Base-by-base conservation (phyloP, 2,329 filamentous ascomycete species). In the Septoria linicola region DNA sequence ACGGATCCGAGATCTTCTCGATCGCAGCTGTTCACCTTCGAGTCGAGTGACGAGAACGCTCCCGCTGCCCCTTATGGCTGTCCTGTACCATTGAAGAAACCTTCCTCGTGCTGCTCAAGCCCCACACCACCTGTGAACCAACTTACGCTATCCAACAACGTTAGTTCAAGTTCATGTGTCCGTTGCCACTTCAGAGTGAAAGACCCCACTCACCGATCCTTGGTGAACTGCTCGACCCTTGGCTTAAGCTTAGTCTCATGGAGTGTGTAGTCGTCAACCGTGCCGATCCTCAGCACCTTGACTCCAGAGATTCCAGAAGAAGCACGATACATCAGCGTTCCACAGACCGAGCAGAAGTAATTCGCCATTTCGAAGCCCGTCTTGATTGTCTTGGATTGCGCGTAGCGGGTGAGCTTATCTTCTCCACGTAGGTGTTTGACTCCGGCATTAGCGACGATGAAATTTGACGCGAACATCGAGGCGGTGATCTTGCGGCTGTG, bases 391-490 rank as follows among this genome's bases (percentile, higher is more conserved):
- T 68, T 62, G 2, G 59, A 60, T 58, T 82, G 76, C 3, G 61
- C 57, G 51, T 68, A 83, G 1, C 61, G 56, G 14, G 64, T 78
- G 10, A 84, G 70, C 20, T 74, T 76, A 0, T 79, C 75, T 3
- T 68, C 66, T 6, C 81, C 81, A 8, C 80, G 77, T 0, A 79
- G 8, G 58, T 81, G 75, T 40, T 63, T 72, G 0, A 82, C 58
- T 50, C 75, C 51, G 0, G 63, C 60, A 61, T 80, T 72, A 8
- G 61, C 55, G 34, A 82, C 65, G 51, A 72, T 72, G 61, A 84
- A 81, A 67, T 81, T 83, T 46, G 79, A 77, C 2, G 80, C 76
- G 66, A 81, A 83, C 77, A 83, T 81, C 4, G 80, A 81, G 0
- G 80, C 79, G 0, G 80, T 83, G 54, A 85, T 72, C 19, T 59